Base-by-base conservation (phyloP, 257 asterid species). In the Coffea eugenioides region DNA sequence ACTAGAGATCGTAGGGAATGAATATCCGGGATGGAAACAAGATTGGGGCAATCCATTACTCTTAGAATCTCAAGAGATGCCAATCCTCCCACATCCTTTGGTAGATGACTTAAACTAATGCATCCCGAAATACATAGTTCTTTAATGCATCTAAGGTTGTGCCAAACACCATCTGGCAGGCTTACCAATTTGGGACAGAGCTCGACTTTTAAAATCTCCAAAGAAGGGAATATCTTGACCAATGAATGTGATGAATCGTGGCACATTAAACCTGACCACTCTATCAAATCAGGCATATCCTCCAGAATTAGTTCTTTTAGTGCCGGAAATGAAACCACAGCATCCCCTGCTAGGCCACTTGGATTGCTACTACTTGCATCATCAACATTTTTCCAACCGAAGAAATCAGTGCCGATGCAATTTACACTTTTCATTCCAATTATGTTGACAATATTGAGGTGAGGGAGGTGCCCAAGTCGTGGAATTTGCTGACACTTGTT, bases 381-480 rank as follows among this genome's bases (percentile, higher is more conserved):
- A 39, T 39, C 43, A 39, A 39, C 43, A 39, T 39, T 39, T 39
- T 2, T 18, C 46, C 52, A 70, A 70, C 77, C 77, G 25, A 49
- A 73, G 48, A 73, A 73, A 12, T 23, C 65, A 27, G 25, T 0
- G 20, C n/a, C 12, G 2, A 73, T 73, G 41, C 15, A 7, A 14
- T 49, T 51, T 51, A 73, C 13, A 9, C 77, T 14, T 1, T 49
- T 4, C 77, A 73, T 49, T 8, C 41, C 41, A 13, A 27, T 25
- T 49, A 73, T 31, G 25, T 73, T 57, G 39, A 51, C 59, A 15
- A 49, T 73, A 25, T 73, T 49, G n/a, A 73, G 77, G 59, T 6
- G 39, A 3, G 52, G 69, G 34, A 78, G 25, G 1, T 78, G 81
- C 14, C 75, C 76, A 34, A 78, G 56, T 25, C 69, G 74, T 4